phyloP scores from a whole-genome alignment of 2,329 filamentous ascomycete genomes.

The Pseudogymnoascus sp. region DNA sequence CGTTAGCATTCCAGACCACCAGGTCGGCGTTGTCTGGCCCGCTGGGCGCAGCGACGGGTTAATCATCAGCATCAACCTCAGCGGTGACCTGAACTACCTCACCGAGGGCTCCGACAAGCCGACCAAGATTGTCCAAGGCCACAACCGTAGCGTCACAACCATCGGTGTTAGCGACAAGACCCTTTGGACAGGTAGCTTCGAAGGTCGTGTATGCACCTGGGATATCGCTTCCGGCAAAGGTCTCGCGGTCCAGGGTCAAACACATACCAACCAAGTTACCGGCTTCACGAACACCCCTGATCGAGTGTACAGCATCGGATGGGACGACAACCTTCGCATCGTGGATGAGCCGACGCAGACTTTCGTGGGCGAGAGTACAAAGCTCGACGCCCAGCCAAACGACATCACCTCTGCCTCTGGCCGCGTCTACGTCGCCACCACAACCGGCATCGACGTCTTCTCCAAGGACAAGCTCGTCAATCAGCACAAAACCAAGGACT shows the following conservation, averaged over 20 bases:
- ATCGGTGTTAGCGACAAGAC: slow-evolving; percentile 57
- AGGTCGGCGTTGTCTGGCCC: slow-evolving; percentile 91
- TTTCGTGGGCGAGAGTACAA: slow-evolving; percentile 62
- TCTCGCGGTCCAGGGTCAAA: slow-evolving; percentile 66
- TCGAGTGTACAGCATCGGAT: slow-evolving; percentile 77
- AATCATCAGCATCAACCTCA: slow-evolving; percentile 82
- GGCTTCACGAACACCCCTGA: slow-evolving; percentile 59
- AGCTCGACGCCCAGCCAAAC: slow-evolving; percentile 74
- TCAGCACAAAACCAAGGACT: slow-evolving; percentile 50
- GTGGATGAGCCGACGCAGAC: slow-evolving; percentile 68
- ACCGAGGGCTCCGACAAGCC: slow-evolving; percentile 63
- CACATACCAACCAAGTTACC: slow-evolving; percentile 79
- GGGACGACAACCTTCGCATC: slow-evolving; percentile 84
- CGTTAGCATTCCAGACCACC: slow-evolving; percentile 72
- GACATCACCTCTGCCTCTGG: slow-evolving; percentile 52
- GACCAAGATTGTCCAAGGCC: slow-evolving; percentile 68
- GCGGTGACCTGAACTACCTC: slow-evolving; percentile 86
- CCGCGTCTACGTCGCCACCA: slow-evolving; percentile 43
- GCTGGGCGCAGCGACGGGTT: slow-evolving; percentile 73
- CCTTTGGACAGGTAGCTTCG: slow-evolving; percentile 85
- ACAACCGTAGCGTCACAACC: slow-evolving; percentile 86
- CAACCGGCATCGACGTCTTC: slow-evolving; percentile 52
- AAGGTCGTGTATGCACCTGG: slow-evolving; percentile 82
- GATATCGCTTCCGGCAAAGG: slow-evolving; percentile 64
- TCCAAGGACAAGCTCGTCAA: slow-evolving; percentile 54